Base-by-base conservation (phyloP, 495 filamentous ascomycete genomes). In the Echria macrotheca region DNA sequence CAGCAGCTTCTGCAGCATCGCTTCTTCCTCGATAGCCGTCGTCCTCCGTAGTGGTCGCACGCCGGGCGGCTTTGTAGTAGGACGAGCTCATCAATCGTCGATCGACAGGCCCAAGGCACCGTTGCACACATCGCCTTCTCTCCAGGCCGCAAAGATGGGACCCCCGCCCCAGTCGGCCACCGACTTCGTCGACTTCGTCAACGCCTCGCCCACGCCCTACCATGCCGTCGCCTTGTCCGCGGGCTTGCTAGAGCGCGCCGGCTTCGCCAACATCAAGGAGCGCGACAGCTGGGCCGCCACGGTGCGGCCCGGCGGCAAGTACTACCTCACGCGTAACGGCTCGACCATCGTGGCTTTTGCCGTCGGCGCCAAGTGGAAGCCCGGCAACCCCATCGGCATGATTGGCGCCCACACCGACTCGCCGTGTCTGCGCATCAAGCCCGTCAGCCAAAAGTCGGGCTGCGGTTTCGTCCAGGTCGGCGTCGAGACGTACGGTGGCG, bases 341-440 rank as follows among this genome's bases (percentile, higher is more conserved):
- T 94, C 91, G 21, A 91, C 94, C 24, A 85, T 99, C 52, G 78
- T 97, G 32, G 93, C 94, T 45, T 99, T 99, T 68, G 86, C 88
- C 47, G 85, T 99, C 56, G 93, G 93, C 46, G 81, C 81, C 61
- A 82, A 85, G 73, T 99, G 93, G 93, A 82, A 83, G 80, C 82
- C 94, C 5, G 93, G 93, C 42, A 96, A 95, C 65, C 81, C 91
- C 8, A 86, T 99, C 61, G 83, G 85, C 59, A 93, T 97, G 86
- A 80, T 99, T 50, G 93, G 93, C 58, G 90, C 93, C 38, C 93
- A 99, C 69, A 97, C 93, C 18, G 93, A 99, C 66, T 97, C 91
- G 4, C 87, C 87, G 0, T 87, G 85, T 42, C 75, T 97, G 38
- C 83, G 93, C 38, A 69, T 99, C 56, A 99, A 99, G 71, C 93